Conservation (phyloP, 1,284 basidiomycete genomes). For the Trichosporon inkin region DNA sequence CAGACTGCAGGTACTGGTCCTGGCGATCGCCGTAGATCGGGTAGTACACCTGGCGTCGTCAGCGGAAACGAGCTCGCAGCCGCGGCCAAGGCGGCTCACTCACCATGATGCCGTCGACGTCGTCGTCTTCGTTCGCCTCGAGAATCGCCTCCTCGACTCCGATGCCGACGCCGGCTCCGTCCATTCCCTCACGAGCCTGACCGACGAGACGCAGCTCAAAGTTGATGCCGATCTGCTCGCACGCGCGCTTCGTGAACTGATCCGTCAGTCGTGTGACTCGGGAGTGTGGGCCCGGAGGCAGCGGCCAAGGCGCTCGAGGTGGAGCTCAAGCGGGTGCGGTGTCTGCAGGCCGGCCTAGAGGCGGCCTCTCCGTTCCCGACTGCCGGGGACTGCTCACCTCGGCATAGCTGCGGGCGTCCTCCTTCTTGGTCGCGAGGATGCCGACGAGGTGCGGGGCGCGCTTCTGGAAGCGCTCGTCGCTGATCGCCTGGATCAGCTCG, state of each 20-base stretch:
- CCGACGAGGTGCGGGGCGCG: slow-evolving; percentile 74
- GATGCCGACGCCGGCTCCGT: slow-evolving; percentile 57
- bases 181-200: slow-evolving; percentile 52
- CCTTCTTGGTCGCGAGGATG: slow-evolving; percentile 80
- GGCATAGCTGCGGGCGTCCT: slow-evolving; percentile 85
- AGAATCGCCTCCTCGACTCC: slow-evolving; percentile 92
- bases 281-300: too few relatives aligned
- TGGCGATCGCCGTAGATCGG: slow-evolving; percentile 84
- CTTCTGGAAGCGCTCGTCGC: slow-evolving; percentile 31
- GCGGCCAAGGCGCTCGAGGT: not conserved
- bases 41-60: slow-evolving; percentile 71
- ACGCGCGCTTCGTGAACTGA: slow-evolving; percentile 82
- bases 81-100: slow-evolving; percentile 30
- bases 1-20: slow-evolving; percentile 87
- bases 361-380: too few relatives aligned
- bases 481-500: slow-evolving; percentile 42
- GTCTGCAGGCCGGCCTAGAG: too few relatives aligned
- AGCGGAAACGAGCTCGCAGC: too few relatives aligned
- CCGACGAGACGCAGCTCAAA: slow-evolving; percentile 72
- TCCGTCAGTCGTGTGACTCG: not conserved
- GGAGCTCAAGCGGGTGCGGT: too few relatives aligned
- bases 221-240: slow-evolving; percentile 78
- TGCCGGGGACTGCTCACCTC: slow-evolving; percentile 54
- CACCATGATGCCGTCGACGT: slow-evolving; percentile 94
- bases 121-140: slow-evolving; percentile 81